phyloP scores from a whole-genome alignment of 2,329 filamentous ascomycete genomes.

The Aspergillus luchuensis region DNA sequence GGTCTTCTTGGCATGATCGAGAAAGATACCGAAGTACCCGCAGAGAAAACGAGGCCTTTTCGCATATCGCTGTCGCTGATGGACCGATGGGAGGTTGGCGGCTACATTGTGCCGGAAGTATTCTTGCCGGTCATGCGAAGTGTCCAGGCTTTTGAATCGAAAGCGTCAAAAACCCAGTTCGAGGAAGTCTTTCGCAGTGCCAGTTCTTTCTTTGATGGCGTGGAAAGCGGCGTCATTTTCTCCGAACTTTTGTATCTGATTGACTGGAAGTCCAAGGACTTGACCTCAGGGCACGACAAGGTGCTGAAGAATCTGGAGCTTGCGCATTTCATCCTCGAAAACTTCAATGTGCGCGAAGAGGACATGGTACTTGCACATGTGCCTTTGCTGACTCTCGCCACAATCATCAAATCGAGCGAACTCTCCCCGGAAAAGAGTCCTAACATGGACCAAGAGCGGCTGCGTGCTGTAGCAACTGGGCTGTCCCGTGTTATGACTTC shows the following conservation, averaged over 20 bases:
- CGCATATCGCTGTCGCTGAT: slow-evolving; percentile 92
- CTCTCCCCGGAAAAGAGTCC: slow-evolving; percentile 23
- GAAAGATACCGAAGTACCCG: slow-evolving; percentile 54
- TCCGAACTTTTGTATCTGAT: slow-evolving; percentile 74
- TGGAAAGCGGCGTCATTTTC: slow-evolving; percentile 92
- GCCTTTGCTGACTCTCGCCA: slow-evolving; percentile 70
- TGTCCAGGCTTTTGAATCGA: slow-evolving; percentile 71
- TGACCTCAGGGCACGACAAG: slow-evolving; percentile 52
- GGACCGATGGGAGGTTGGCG: slow-evolving; percentile 97
- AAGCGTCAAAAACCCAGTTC: slow-evolving; percentile 70
- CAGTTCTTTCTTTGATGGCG: slow-evolving; percentile 94
- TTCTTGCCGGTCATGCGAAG: slow-evolving; percentile 85
- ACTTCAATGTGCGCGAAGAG: slow-evolving; percentile 93
- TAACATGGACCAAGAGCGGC: slow-evolving; percentile 18
- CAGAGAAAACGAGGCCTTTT: slow-evolving; percentile 79
- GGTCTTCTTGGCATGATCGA: slow-evolving; percentile 78
- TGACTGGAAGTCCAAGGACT: slow-evolving; percentile 52
- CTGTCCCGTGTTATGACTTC: slow-evolving; percentile 35
- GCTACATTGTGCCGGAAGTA: slow-evolving; percentile 80
- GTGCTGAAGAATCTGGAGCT: slow-evolving; percentile 66
- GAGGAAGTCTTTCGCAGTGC: slow-evolving; percentile 88
- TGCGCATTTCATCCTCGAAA: slow-evolving; percentile 76
- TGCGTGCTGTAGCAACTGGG: slow-evolving; percentile 25
- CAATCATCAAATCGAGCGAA: slow-evolving; percentile 53
- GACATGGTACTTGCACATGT: slow-evolving; percentile 91